Evolutionary conservation across 1,139 yeast genomes (phyloP).

Genomic region (Pichiaceae sp.): DNA sequence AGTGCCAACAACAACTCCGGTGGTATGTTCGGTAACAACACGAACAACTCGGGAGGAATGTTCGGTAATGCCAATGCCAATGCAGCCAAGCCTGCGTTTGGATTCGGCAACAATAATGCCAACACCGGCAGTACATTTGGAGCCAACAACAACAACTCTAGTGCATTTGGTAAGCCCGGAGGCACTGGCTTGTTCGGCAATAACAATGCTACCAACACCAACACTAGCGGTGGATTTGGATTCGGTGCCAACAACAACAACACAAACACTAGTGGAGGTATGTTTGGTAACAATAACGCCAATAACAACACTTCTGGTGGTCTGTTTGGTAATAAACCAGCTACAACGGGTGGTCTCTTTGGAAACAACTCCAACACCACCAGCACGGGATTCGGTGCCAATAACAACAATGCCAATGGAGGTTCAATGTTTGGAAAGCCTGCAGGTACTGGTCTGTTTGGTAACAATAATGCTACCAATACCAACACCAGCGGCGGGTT

Average conservation of each 20-base stretch:
- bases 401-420: conserved; percentile 12
- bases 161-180: conserved; percentile 15
- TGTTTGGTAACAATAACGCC: conserved; percentile 8
- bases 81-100: conserved; percentile 24
- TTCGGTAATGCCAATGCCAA: conserved; percentile 13
- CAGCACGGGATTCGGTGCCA: conserved; percentile 23
- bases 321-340: conserved; percentile 22
- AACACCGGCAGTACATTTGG: conserved; percentile 13
- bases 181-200: conserved; percentile 28
- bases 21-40: conserved; percentile 1
- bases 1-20: conserved; percentile 15
- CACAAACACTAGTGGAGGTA: conserved; percentile 2
- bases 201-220: conserved; percentile 6
- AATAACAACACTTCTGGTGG: conserved; percentile 21
- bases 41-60: conserved; percentile 14
- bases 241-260: neutral
- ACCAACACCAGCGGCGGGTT: conserved; percentile 15
- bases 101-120: conserved; percentile 18
- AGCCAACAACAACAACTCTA: conserved; percentile 3
- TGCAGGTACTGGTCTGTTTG: conserved; percentile 16
- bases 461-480: conserved; percentile 7
- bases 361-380: conserved; percentile 17
- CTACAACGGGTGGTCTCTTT: conserved; percentile 15
- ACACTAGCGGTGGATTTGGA: conserved; percentile 3
- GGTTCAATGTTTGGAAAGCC: conserved; percentile 27